A percentile compares a stretch with the other conserved stretches of the same genome.
phyloP scores from a whole-genome alignment of 768 basidiomycete species.

The Sistotremastrum suecicum region DNA sequence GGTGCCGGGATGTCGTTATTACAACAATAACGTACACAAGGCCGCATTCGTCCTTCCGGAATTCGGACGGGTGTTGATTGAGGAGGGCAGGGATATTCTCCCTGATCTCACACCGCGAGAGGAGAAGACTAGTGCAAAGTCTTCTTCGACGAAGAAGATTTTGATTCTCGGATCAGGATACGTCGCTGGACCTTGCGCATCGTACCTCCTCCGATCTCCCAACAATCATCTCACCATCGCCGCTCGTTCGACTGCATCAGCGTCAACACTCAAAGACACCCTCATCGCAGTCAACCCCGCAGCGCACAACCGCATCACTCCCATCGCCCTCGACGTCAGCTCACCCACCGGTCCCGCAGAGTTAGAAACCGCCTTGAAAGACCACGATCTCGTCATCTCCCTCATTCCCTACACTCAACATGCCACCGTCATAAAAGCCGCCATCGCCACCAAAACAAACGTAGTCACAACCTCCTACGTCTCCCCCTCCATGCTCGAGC shows the following conservation, averaged over 20 bases:
- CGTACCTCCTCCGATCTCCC: constrained; percentile 76
- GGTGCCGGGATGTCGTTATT: constrained; percentile 66
- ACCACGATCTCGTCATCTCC: constrained; percentile 87
- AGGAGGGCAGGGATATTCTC: constrained; percentile 54
- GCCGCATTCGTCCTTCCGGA: constrained; percentile 88
- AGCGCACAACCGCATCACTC: constrained; percentile 55
- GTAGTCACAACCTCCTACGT: constrained; percentile 97
- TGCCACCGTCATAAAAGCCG: constrained; percentile 78
- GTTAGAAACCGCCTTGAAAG: constrained; percentile 70
- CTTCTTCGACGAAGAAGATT: constrained; percentile 46
- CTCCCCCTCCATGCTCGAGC: constrained; percentile 77
- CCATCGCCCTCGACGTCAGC: constrained; percentile 72
- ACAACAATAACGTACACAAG: constrained; percentile 67
- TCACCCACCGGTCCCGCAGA: constrained; percentile 31
- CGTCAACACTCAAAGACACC: background rate
- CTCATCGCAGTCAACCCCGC: constrained; percentile 54
- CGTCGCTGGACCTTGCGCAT: constrained; percentile 92
- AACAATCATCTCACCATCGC: constrained; percentile 74
- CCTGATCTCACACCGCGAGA: constrained; percentile 62
- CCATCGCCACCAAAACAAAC: constrained; percentile 66
- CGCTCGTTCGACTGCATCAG: no score
- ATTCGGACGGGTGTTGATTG: constrained; percentile 63
- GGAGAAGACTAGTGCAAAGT: constrained; percentile 27
- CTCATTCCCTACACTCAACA: constrained; percentile 95
- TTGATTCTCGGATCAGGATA: constrained; percentile 90